Evolutionary conservation across 1,284 basidiomycete species (phyloP), one percentile per base, ranked within the genome.

Genomic region (Ceratobasidium sp.): DNA sequence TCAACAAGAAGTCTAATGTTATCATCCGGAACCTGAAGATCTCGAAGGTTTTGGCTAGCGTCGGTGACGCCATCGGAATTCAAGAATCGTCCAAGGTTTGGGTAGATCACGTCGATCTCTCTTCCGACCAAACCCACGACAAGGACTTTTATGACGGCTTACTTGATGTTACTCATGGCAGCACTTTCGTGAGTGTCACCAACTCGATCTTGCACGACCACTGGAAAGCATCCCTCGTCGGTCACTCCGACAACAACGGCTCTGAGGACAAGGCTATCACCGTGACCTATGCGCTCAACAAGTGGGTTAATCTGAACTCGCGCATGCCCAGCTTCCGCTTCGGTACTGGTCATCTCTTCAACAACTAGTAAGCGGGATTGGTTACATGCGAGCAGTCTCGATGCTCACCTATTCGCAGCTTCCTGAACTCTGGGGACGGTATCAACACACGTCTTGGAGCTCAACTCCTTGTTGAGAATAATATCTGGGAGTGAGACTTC

Each of bases 21-120:
- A 85, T 85, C 76, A 81, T 85, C 74, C 81, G 84, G 34, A 85
- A 85, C 76, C 76, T 85, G 76, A 84, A 84, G 76, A 82, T 85
- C 71, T 83, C 83, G 48, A 85, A 85, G 77, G 84, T 85, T 32
- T 77, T 84, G 0, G 83, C 84, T n/a, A 74, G 72, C 1, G 81
- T 80, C 65, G 84, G 84, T 53, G 83, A 85, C 76, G 82, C 81
- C 34, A 79, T 84, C 65, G 84, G 82, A 39, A 79, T 85, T 55
- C 83, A 85, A 75, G 76, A 77, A n/a, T 74, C 84, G n/a, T 78
- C 76, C 71, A 79, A 83, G 74, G 83, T 85, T 21, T 85, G 84
- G 84, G 73, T 85, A 58, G 84, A 85, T 77, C 83, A 85, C 72
- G 77, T 80, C 67, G 84, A 85, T 76, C 79, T 85, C 18, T 60